Percentiles rank a stretch among this genome's conserved stretches.
These are phyloP conservation scores for Thamnidium elegans DNA, from an alignment of 192 early-diverging fungal species.

Conservation along the genomic window DNA sequence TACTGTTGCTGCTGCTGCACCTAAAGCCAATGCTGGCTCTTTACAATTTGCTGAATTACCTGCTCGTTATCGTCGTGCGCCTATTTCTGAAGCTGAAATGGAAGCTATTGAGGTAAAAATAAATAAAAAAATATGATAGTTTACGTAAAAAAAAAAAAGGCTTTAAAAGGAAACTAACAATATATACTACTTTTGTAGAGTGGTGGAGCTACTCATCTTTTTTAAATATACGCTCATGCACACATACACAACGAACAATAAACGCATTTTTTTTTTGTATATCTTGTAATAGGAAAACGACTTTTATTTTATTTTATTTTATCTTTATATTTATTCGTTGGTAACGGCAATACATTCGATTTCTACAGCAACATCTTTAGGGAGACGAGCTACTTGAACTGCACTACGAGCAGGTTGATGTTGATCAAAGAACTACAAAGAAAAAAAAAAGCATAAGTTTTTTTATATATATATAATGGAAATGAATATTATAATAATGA, in stretches of 20 bases:
- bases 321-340: conserved; percentile 40
- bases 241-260: neutral
- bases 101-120: conserved; percentile 47
- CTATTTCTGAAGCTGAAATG: conserved; percentile 46
- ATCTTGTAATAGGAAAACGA: neutral
- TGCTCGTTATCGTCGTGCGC: conserved; percentile 36
- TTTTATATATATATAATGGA: neutral
- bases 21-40: conserved; percentile 17
- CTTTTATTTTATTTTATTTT: neutral
- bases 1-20: conserved; percentile 15
- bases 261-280: neutral
- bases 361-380: conserved; percentile 88
- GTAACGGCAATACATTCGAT: conserved; percentile 86
- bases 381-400: conserved; percentile 90
- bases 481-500: neutral
- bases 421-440: conserved; percentile 52
- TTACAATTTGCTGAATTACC: conserved; percentile 43
- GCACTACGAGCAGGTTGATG: conserved; percentile 70
- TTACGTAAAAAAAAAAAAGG: neutral
- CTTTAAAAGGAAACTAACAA: neutral
- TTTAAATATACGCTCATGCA: neutral
- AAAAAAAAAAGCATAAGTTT: neutral
- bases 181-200: conserved; percentile 3
- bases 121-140: too few species aligned
- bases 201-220: conserved; percentile 16